These are phyloP conservation scores for Sporopachydermia quercuum DNA, from an alignment of 805 yeast species.

Conservation along the genomic window DNA sequence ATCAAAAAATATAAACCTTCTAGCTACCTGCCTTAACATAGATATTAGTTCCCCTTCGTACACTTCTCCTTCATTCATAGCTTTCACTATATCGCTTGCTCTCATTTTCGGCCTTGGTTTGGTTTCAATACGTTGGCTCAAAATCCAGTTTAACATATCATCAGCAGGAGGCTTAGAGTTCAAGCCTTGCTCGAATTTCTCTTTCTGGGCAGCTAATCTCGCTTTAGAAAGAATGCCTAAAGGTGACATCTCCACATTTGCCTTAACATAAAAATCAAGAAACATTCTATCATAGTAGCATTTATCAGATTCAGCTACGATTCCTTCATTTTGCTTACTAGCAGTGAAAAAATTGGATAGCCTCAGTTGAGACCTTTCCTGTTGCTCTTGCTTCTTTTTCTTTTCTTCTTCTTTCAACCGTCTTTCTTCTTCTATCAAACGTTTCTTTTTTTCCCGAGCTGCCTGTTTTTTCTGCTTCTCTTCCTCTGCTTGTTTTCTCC, in stretches of 20 bases:
- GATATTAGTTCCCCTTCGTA: slow-evolving; percentile 9
- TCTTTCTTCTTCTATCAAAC: slow-evolving; percentile 8
- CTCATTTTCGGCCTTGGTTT: slow-evolving; percentile 6
- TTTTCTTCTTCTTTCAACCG: slow-evolving; percentile 10
- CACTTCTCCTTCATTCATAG: slow-evolving; percentile 7
- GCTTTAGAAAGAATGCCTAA: slow-evolving; percentile 4
- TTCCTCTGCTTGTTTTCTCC: slow-evolving; percentile 11
- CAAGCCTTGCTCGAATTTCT: background rate
- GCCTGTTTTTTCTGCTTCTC: slow-evolving; percentile 9
- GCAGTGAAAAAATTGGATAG: slow-evolving; percentile 8
- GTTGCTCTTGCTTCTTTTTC: slow-evolving; percentile 9
- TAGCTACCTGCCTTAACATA: slow-evolving; percentile 13
- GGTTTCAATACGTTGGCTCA: background rate
- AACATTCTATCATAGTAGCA: slow-evolving; percentile 1
- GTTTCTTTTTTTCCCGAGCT: slow-evolving; percentile 7
- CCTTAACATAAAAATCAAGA: background rate
- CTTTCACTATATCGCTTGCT: slow-evolving; percentile 11
- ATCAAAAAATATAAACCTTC: slow-evolving; percentile 22
- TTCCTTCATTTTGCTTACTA: slow-evolving; percentile 5
- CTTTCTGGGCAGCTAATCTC: background rate
- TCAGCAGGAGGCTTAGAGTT: slow-evolving; percentile 5
- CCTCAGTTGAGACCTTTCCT: slow-evolving; percentile 6
- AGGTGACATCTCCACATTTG: slow-evolving; percentile 2
- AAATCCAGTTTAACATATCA: slow-evolving; percentile 7
- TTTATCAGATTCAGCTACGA: background rate